phyloP scores from a whole-genome alignment of 2,329 filamentous ascomycete species.

The Fonsecaea monophora region DNA sequence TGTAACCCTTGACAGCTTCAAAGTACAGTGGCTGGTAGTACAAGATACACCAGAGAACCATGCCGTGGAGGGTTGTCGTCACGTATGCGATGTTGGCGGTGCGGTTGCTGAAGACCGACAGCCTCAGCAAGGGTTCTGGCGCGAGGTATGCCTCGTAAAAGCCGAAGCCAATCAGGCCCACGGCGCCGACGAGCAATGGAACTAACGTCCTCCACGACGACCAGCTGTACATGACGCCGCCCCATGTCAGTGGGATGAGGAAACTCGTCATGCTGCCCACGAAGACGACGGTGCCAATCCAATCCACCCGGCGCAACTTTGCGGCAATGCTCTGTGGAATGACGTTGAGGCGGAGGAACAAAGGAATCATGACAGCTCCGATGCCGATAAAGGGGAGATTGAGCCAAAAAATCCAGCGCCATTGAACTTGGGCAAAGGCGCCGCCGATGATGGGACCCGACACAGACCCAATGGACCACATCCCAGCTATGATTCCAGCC shows the following conservation, averaged over 20 bases:
- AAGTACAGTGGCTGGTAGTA: constrained; percentile 61
- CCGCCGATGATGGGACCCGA: constrained; percentile 43
- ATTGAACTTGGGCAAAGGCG: constrained; percentile 40
- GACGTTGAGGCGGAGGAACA: constrained; percentile 62
- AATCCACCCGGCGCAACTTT: constrained; percentile 66
- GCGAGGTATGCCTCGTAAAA: constrained; percentile 62
- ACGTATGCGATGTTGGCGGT: constrained; percentile 58
- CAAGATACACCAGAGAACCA: constrained; percentile 56
- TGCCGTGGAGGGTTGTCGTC: constrained; percentile 64
- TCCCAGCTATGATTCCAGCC: constrained; percentile 36
- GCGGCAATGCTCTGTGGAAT: constrained; percentile 54
- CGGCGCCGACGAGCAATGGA: constrained; percentile 63
- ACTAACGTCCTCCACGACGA: constrained; percentile 66
- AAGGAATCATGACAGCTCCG: constrained; percentile 55
- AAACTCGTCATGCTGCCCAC: constrained; percentile 64
- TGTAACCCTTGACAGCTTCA: constrained; percentile 59
- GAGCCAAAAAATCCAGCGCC: constrained; percentile 70
- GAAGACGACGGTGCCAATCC: constrained; percentile 67
- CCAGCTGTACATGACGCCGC: constrained; percentile 71
- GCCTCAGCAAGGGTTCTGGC: constrained; percentile 58
- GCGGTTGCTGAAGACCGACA: constrained; percentile 55
- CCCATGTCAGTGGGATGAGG: constrained; percentile 69
- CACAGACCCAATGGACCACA: constrained; percentile 39
- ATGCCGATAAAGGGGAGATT: constrained; percentile 65
- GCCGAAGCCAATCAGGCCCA: constrained; percentile 60